These are phyloP conservation scores for Galerina sulciceps DNA, from an alignment of 768 basidiomycete species.

Conservation along the genomic window DNA sequence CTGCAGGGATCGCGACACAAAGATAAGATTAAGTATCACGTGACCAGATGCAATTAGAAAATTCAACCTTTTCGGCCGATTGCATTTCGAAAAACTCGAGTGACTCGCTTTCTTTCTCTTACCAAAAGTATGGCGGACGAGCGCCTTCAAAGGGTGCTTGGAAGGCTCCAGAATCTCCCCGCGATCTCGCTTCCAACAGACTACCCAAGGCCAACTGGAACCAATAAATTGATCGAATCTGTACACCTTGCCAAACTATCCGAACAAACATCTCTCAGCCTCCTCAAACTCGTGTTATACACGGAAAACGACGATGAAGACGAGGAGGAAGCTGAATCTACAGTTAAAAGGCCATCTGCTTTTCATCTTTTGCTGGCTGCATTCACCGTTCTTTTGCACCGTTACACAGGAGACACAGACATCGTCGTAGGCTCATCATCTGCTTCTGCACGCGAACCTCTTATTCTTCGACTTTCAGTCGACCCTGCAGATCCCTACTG, in stretches of 20 bases:
- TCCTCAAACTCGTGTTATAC: constrained; percentile 83
- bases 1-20: no score
- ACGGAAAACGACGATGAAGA: constrained; percentile 58
- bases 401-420: constrained; percentile 95
- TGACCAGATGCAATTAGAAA: background rate
- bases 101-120: constrained; percentile 13
- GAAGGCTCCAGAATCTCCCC: constrained; percentile 79
- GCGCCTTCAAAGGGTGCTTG: constrained; percentile 59
- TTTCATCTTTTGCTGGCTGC: constrained; percentile 94
- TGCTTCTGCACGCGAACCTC: constrained; percentile 71
- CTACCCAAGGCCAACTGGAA: constrained; percentile 82
- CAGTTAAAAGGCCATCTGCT: constrained; percentile 65
- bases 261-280: constrained; percentile 72
- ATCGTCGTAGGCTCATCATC: constrained; percentile 91
- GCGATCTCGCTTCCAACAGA: constrained; percentile 94
- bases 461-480: constrained; percentile 82
- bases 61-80: constrained; percentile 1
- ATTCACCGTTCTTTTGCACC: constrained; percentile 87
- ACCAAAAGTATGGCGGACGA: constrained; percentile 41
- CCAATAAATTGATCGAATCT: constrained; percentile 84
- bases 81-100: background rate
- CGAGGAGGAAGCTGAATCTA: constrained; percentile 45
- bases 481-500: constrained; percentile 89
- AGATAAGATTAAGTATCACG: constrained; percentile 4
- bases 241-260: constrained; percentile 74